Evolutionary conservation across 495 filamentous ascomycete genomes (phyloP).

Genomic region (Aspergillus coremiiformis): DNA sequence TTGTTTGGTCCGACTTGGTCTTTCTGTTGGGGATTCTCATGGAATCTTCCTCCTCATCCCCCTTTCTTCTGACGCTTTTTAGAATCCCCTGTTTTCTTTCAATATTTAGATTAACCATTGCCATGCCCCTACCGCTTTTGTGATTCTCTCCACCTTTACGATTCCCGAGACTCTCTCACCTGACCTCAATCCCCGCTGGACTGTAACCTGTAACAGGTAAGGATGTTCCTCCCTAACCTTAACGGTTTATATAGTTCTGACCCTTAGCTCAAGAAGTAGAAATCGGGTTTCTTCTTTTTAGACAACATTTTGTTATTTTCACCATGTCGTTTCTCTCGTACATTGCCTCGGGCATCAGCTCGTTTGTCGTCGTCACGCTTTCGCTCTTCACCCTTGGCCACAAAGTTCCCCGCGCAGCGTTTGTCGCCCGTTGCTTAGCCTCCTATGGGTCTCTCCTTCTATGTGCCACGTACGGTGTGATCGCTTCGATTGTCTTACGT

Average conservation of each 20-base stretch:
- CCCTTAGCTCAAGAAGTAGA: neutral
- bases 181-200: conserved; percentile 13
- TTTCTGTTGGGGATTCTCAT: too few species aligned
- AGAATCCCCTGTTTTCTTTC: neutral
- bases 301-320: neutral
- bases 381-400: conserved; percentile 52
- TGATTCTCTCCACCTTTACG: neutral
- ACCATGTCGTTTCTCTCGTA: conserved; percentile 40
- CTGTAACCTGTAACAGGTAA: neutral
- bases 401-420: conserved; percentile 51
- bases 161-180: conserved; percentile 10
- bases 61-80: neutral
- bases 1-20: neutral
- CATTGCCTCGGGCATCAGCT: conserved; percentile 45
- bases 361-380: conserved; percentile 47
- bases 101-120: neutral
- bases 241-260: neutral
- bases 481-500: conserved; percentile 65
- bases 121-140: conserved; percentile 1
- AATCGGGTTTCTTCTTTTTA: too few species aligned
- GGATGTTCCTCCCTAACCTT: neutral
- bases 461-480: conserved; percentile 69
- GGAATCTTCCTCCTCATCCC: neutral
- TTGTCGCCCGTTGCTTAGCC: conserved; percentile 64
- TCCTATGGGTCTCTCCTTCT: conserved; percentile 57